These are phyloP conservation scores for Xylariaceae sp. DNA, from an alignment of 2,329 filamentous ascomycete genomes.

Conservation along the genomic window DNA sequence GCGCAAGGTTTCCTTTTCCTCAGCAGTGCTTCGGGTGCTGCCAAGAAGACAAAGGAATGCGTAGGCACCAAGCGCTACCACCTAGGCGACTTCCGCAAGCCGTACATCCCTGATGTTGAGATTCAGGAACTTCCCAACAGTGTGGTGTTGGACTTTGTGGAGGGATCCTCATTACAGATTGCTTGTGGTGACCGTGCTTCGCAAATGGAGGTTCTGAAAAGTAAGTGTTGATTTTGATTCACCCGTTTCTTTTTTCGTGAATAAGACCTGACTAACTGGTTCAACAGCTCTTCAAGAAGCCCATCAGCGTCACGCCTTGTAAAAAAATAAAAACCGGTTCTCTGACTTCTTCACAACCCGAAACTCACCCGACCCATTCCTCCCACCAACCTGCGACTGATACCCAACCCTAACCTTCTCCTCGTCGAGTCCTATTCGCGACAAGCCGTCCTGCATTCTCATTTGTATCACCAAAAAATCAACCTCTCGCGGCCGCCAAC, in stretches of 20 bases:
- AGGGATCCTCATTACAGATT: constrained; percentile 57
- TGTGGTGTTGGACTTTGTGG: constrained; percentile 56
- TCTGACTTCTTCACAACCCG: constrained; percentile 7
- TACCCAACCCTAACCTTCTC: constrained; percentile 24
- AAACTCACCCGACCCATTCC: constrained; percentile 17
- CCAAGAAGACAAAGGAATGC: constrained; percentile 51
- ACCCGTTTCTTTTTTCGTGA: not conserved
- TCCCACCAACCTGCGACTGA: constrained; percentile 25
- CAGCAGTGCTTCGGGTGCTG: constrained; percentile 57
- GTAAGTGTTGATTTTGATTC: constrained; percentile 38
- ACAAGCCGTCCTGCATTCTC: constrained; percentile 25
- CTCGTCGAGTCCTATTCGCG: constrained; percentile 15
- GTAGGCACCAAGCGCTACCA: constrained; percentile 69
- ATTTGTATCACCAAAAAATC: constrained; percentile 22
- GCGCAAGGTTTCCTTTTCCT: constrained; percentile 77
- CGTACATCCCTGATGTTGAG: constrained; percentile 83
- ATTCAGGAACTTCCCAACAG: constrained; percentile 90
- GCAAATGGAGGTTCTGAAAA: constrained; percentile 49
- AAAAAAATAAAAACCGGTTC: constrained; percentile 28
- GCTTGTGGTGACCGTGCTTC: constrained; percentile 58
- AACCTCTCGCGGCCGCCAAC: constrained; percentile 13
- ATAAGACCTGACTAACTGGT: constrained; percentile 25
- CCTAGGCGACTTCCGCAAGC: constrained; percentile 73
- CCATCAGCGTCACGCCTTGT: constrained; percentile 34
- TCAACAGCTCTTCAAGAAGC: constrained; percentile 40